Percentiles rank a stretch among this genome's conserved stretches.
These are phyloP conservation scores for Quercus tomentella DNA, from an alignment of 331 rosid species.

Conservation along the genomic window DNA sequence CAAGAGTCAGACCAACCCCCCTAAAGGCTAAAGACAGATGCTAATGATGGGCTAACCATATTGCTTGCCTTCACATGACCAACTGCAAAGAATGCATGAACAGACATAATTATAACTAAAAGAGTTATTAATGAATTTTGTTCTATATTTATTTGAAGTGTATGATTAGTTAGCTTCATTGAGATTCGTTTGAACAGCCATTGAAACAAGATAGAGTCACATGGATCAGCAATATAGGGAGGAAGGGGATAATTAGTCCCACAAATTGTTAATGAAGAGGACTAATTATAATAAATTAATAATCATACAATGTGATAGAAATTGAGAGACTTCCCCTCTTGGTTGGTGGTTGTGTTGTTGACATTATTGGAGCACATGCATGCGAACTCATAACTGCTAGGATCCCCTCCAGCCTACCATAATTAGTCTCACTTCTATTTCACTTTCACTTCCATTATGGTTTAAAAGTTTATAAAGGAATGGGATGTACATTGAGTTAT, in stretches of 20 bases:
- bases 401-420: conserved; percentile 48
- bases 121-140: conserved; percentile 1
- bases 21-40: conserved; percentile 28
- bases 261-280: neutral
- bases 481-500: too few species aligned
- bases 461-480: too few species aligned
- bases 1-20: conserved; percentile 15
- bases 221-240: conserved; percentile 18
- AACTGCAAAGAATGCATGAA: conserved; percentile 22
- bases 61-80: conserved; percentile 55
- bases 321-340: conserved; percentile 29
- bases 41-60: conserved; percentile 54
- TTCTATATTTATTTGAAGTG: conserved; percentile 22
- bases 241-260: conserved; percentile 15
- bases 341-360: conserved; percentile 41
- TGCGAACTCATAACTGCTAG: conserved; percentile 30
- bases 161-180: conserved; percentile 26
- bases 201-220: conserved; percentile 13
- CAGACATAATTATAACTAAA: conserved; percentile 27
- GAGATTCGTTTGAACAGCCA: conserved; percentile 22
- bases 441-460: too few species aligned
- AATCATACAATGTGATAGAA: conserved; percentile 17
- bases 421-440: conserved; percentile 21
- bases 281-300: neutral
- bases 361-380: conserved; percentile 65